phyloP scores from a whole-genome alignment of 176 grass and related monocot genomes.

The Panicum miliaceum region DNA sequence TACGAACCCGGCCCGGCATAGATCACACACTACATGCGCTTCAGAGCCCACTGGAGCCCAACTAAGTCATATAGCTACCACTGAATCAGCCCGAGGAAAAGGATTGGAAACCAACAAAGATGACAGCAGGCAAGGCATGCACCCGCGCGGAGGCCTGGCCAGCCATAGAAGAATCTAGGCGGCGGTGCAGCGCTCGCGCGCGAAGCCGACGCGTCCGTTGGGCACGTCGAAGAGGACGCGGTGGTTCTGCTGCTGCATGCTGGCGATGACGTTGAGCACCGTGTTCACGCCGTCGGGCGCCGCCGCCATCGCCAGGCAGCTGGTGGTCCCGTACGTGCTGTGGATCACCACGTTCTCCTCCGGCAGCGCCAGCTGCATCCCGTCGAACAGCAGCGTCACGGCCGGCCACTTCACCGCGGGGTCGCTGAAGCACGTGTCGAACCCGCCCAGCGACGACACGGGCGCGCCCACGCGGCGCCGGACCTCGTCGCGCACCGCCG shows the following conservation, averaged over 20 bases:
- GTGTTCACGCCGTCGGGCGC: constrained; percentile 72
- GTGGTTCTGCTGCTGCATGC: constrained; percentile 98
- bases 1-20: too few relatives aligned
- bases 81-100: not conserved
- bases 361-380: constrained; percentile 68
- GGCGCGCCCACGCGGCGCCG: constrained; percentile 56
- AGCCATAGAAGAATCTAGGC: not conserved
- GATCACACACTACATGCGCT: not conserved
- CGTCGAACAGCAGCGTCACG: constrained; percentile 70
- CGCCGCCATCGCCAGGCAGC: constrained; percentile 81
- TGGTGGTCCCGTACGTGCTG: constrained; percentile 73
- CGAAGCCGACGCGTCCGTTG: constrained; percentile 68
- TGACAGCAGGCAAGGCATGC: not conserved
- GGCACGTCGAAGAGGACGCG: constrained; percentile 84
- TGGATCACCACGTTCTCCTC: constrained; percentile 77
- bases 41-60: not conserved
- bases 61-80: not conserved
- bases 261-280: constrained; percentile 86
- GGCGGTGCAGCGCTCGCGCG: constrained; percentile 69
- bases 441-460: constrained; percentile 76
- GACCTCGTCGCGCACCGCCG: constrained; percentile 75
- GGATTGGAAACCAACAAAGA: not conserved
- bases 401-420: constrained; percentile 48
- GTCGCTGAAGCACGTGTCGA: constrained; percentile 89
- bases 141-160: too few relatives aligned